Base-by-base conservation (phyloP, 495 filamentous ascomycete genomes). In the Pseudomonodictys pantanalensis region DNA sequence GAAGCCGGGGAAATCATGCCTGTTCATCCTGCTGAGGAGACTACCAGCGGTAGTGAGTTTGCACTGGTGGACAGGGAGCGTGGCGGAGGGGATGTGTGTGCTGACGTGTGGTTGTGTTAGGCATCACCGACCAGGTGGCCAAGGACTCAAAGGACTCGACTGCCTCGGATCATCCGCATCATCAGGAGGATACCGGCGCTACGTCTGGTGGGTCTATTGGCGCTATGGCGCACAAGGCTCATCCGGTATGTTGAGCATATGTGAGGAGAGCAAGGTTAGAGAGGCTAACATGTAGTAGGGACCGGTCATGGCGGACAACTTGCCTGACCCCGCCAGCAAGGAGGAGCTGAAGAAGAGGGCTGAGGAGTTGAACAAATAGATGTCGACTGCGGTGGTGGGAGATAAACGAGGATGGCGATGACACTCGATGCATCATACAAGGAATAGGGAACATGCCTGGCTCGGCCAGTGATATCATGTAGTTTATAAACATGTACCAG, bases 291-390 rank as follows among this genome's bases (percentile, higher is more conserved):
- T 12, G 12, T 7, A 6, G 7, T 26, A 67, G 63, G 72, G 72
- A n/a, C 72, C 72, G 4, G 72, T 69, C 23, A 65, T 64, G 4
- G 49, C 60, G 12, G 23, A 68, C 76, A 78, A 83, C 20, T 74
- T 85, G 71, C 78, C 77, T 24, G 75, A 80, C 46, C 81, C 79
- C 65, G 79, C 76, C 20, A 77, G 60, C 52, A 75, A 73, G 65
- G 73, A 76, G 60, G 73, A 70, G 65, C 46, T 73, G 28, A 68
- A 67, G 67, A 70, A 69, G 65, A 48, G 73, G 42, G 65, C 69
- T 17, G 70, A 71, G 56, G 73, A 75, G 67, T 42, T 76, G 68
- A 76, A 76, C 63, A 71, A 75, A 57, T 62, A 71, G 41, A 10
- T 41, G 38, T n/a, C n/a, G n/a, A n/a, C n/a, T n/a, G n/a, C n/a